Base-by-base conservation (phyloP, 345 rosid species). In the Cochlearia excelsa region DNA sequence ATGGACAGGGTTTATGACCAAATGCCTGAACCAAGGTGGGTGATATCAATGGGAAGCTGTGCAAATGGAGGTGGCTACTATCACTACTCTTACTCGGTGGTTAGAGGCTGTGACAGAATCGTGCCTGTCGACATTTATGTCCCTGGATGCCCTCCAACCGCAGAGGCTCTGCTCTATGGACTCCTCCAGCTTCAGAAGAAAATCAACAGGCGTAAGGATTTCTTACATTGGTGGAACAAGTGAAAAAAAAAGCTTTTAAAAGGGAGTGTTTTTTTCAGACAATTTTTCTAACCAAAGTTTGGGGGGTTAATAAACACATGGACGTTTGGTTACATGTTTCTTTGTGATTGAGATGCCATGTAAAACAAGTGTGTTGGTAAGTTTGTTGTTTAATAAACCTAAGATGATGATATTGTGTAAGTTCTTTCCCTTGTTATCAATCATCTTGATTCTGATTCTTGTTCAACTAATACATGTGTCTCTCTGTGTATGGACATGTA, bases 21-120 rank as follows among this genome's bases (percentile, higher is more conserved):
- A 68, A 93, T 93, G 99, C 99, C 96, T 0, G 97, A 93, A 74
- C 97, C 99, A 4, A 85, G 95, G 72, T 89, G 97, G 97, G 97
- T 93, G 41, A 85, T 93, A 52, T 89, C 99, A 4, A 93, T 89
- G 97, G 99, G 99, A 49, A 93, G 99, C 54, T 89, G 99, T 65
- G 99, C 99, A 26, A 93, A 89, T 61, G 99, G 96, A 54, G 99
- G 99, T 29, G 97, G 97, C 51, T 93, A 90, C 83, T 89, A 89
- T 65, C 97, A 93, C 75, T 89, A 93, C 84, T 93, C 96, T 10
- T 93, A 93, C 82, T 83, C 99, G 0, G 97, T 89, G 37, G 99
- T 93, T 42, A 74, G 97, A 30, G 99, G 99, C 40, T 93, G 99
- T 52, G 97, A 93, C 74, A 81, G 99, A 77, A 93, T 93, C 33